Evolutionary conservation across 768 basidiomycete genomes (phyloP).

Genomic region (Dictyophora rubrovolvata): DNA sequence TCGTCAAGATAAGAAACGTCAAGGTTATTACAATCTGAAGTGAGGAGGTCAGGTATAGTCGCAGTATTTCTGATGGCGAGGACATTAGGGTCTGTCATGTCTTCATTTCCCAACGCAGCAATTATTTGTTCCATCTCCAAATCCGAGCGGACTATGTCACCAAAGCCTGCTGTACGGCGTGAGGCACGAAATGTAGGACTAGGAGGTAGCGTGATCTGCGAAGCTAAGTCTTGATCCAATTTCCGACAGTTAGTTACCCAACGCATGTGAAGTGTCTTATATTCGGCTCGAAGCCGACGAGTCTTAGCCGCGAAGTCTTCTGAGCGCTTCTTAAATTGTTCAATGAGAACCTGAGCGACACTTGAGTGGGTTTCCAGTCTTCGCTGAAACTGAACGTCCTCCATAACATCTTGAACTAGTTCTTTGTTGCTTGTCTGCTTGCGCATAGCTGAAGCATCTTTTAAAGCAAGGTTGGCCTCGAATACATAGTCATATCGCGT

Average conservation of each 20-base stretch:
- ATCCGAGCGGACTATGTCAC: slow-evolving; percentile 88
- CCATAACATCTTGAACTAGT: slow-evolving; percentile 39
- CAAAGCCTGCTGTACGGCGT: slow-evolving; percentile 52
- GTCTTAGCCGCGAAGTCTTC: slow-evolving; percentile 43
- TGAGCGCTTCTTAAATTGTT: slow-evolving; percentile 46
- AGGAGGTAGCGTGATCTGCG: slow-evolving; percentile 20
- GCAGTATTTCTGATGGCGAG: slow-evolving; percentile 83
- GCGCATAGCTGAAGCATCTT: slow-evolving; percentile 11
- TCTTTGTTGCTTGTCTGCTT: slow-evolving; percentile 24
- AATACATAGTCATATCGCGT: slow-evolving; percentile 58
- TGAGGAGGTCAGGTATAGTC: slow-evolving; percentile 83
- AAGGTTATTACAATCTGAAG: slow-evolving; percentile 49
- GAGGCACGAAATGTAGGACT: slow-evolving; percentile 47
- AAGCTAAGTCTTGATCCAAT: slow-evolving; percentile 44
- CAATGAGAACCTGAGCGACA: slow-evolving; percentile 39
- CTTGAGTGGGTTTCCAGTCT: slow-evolving; percentile 1
- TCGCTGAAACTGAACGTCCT: slow-evolving; percentile 15
- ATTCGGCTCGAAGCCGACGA: slow-evolving; percentile 50
- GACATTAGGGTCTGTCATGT: slow-evolving; percentile 83
- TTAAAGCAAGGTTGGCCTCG: slow-evolving; percentile 43
- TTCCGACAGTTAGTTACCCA: slow-evolving; percentile 66
- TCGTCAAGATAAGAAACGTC: slow-evolving; percentile 72
- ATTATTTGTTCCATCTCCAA: slow-evolving; percentile 97
- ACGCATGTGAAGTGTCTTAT: slow-evolving; percentile 53
- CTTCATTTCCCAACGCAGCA: slow-evolving; percentile 85